A percentile compares a stretch with the other conserved stretches of the same genome.
Evolutionary conservation across 495 filamentous ascomycete species (phyloP).

Genomic region (Cenococcum geophilum): DNA sequence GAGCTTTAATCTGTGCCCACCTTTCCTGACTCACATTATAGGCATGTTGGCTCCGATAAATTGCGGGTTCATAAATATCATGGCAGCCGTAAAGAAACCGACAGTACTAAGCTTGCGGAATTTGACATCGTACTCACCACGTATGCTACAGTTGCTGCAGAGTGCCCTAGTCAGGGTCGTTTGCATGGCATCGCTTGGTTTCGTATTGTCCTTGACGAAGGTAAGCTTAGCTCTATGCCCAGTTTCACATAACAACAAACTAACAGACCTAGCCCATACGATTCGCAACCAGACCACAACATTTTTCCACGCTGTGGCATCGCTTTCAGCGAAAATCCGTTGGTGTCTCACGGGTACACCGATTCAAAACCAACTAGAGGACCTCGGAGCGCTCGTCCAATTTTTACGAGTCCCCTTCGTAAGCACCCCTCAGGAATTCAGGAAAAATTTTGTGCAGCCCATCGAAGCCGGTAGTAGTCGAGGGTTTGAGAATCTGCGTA

Average conservation of each 20-base stretch:
- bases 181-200: conserved; percentile 17
- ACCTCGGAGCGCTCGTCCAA: conserved; percentile 21
- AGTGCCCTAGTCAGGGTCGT: background rate
- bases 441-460: background rate
- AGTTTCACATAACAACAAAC: background rate
- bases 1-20: background rate
- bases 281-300: conserved; percentile 20
- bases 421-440: background rate
- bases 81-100: conserved; percentile 10
- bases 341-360: conserved; percentile 30
- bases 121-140: background rate
- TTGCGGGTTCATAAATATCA: conserved; percentile 14
- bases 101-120: conserved; percentile 14
- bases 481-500: conserved; percentile 8
- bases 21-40: conserved; percentile 6
- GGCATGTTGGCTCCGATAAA: conserved; percentile 10
- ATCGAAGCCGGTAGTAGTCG: conserved; percentile 12
- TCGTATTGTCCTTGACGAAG: conserved; percentile 21
- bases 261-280: conserved; percentile 11
- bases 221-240: background rate
- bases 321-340: conserved; percentile 15
- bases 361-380: conserved; percentile 26
- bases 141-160: background rate
- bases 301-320: conserved; percentile 15
- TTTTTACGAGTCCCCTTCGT: conserved; percentile 15